phyloP scores from a whole-genome alignment of 2,329 filamentous ascomycete species.

The Penicillium griseofulvum region DNA sequence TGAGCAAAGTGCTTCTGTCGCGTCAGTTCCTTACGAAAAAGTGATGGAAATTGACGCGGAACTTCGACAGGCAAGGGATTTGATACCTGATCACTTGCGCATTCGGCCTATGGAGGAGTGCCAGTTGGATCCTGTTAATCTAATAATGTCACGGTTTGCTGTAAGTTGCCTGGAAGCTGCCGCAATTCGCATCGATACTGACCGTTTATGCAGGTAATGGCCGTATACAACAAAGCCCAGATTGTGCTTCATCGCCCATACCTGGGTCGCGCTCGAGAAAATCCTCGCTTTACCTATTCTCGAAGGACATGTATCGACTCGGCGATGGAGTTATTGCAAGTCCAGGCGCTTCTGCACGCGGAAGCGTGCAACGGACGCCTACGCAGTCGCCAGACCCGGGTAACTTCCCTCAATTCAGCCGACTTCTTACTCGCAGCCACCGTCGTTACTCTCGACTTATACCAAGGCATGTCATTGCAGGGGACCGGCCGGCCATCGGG shows the following conservation, averaged over 20 bases:
- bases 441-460: conserved; percentile 77
- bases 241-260: conserved; percentile 89
- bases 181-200: not conserved
- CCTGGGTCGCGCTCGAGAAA: conserved; percentile 71
- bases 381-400: conserved; percentile 71
- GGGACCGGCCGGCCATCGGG: conserved; percentile 33
- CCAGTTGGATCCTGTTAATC: conserved; percentile 64
- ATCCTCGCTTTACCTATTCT: conserved; percentile 79
- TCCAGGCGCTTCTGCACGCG: conserved; percentile 70
- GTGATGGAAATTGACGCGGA: conserved; percentile 60
- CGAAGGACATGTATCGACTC: conserved; percentile 81
- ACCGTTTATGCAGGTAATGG: conserved; percentile 56
- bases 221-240: conserved; percentile 83
- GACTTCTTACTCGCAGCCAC: conserved; percentile 86
- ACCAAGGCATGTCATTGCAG: conserved; percentile 52
- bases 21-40: conserved; percentile 56
- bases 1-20: conserved; percentile 43
- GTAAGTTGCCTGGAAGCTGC: conserved; percentile 26
- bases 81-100: conserved; percentile 76
- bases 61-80: conserved; percentile 57
- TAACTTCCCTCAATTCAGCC: conserved; percentile 74
- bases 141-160: conserved; percentile 78
- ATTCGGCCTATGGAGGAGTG: conserved; percentile 72
- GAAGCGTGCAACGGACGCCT: conserved; percentile 73
- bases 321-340: conserved; percentile 74